Evolutionary conservation across 2,329 filamentous ascomycete species (phyloP).

Genomic region (Akanthomyces dipterigenus): DNA sequence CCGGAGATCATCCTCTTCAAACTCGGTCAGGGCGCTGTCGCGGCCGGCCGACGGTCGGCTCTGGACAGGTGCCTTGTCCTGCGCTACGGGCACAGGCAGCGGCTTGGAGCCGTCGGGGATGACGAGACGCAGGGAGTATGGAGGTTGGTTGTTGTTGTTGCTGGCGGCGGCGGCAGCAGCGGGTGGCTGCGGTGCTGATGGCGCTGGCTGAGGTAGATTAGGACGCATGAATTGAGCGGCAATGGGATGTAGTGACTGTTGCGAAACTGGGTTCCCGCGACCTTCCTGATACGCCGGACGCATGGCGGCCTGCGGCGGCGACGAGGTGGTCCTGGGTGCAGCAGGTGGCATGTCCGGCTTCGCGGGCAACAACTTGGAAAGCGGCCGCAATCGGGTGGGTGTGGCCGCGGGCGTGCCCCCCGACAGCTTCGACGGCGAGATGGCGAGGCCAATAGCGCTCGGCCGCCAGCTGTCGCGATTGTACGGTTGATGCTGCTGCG

Average conservation of each 20-base stretch:
- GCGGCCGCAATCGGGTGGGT: slow-evolving; percentile 22
- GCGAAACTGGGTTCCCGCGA: slow-evolving; percentile 12
- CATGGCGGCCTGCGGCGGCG: neutral
- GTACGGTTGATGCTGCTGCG: slow-evolving; percentile 19
- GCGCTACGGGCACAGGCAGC: neutral
- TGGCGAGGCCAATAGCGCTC: slow-evolving; percentile 38
- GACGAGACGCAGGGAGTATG: neutral
- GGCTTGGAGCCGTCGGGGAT: slow-evolving; percentile 12
- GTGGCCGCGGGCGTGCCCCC: slow-evolving; percentile 17
- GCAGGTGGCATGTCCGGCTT: slow-evolving; percentile 34
- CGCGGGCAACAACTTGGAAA: slow-evolving; percentile 39
- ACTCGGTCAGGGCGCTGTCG: slow-evolving; percentile 44
- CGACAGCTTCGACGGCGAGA: slow-evolving; percentile 29
- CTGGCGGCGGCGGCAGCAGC: neutral
- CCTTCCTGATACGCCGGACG: neutral
- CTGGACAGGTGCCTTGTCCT: slow-evolving; percentile 9
- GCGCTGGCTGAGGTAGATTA: too few relatives aligned
- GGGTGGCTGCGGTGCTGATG: neutral
- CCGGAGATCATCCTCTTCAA: slow-evolving; percentile 41
- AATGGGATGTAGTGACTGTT: neutral
- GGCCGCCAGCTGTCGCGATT: slow-evolving; percentile 26
- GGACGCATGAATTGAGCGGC: slow-evolving; percentile 15
- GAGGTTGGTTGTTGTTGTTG: neutral
- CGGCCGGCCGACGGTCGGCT: slow-evolving; percentile 15
- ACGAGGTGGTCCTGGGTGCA: neutral